Base-by-base conservation (phyloP, 2,329 filamentous ascomycete species). In the Colletotrichum cereale region DNA sequence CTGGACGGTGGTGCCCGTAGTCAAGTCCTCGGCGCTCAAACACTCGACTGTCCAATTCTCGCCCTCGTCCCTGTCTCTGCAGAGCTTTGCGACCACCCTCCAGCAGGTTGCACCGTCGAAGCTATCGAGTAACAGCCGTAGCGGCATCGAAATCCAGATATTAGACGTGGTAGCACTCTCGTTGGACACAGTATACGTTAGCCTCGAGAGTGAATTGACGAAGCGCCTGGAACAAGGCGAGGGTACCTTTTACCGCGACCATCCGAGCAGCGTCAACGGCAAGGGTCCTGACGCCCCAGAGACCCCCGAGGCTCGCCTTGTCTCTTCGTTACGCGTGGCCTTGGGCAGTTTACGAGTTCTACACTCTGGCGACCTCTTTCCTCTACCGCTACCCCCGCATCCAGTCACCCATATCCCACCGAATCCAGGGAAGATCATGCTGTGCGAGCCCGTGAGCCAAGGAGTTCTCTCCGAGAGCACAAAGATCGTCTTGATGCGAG, bases 381-480 rank as follows among this genome's bases (percentile, higher is more conserved):
- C 89, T 12, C 84, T 99, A 50, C 93, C 94, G 16, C 85, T 98
- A 36, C 90, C 93, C 11, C 89, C 94, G 2, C 95, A 98, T 81
- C 92, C 95, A 16, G 92, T 97, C 74, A 97, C 95, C 11, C 94
- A 97, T 81, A 89, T 93, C 24, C 90, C 93, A 31, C 89, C 94
- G 18, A 93, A 94, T 52, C 94, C 95, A 0, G 96, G 94, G 52
- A 95, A 92, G 82, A 93, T 98, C 72, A 91, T 93, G 58, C 90
- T 97, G n/a, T 98, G 95, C 79, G 96, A 99, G 80, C 96, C 96
- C 11, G 95, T 98, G 21, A 90, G 93, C 7, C 96, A 99, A 81
- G 96, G 96, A 11, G 81, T 96, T 6, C 80, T 99, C 57, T 87
- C 91, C 11, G 87, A 93, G 0, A 88, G 85, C 16, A 99, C 95